Conservation (phyloP, 495 filamentous ascomycete species). For the Friedmanniomyces simplex region DNA sequence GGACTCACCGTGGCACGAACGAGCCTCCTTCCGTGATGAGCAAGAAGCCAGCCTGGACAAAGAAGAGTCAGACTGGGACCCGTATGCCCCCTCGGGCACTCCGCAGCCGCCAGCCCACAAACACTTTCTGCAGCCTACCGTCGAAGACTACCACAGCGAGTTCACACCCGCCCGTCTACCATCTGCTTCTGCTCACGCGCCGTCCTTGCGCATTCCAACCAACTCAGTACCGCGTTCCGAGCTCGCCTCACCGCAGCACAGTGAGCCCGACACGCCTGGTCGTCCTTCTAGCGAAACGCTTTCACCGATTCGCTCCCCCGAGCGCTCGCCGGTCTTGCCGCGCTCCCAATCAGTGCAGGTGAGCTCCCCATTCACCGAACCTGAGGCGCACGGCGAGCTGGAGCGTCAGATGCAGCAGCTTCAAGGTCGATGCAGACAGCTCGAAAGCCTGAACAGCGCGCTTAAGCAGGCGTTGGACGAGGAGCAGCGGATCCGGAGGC, state of each 20-base stretch:
- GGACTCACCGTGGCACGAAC: conserved; percentile 7
- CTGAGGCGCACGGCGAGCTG: neutral
- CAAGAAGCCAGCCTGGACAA: neutral
- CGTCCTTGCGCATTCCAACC: neutral
- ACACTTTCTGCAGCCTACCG: conserved; percentile 18
- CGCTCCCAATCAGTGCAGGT: neutral
- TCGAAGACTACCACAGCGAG: conserved; percentile 23
- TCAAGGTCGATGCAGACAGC: conserved; percentile 8
- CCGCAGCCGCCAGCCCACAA: conserved; percentile 13
- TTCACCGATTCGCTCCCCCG: conserved; percentile 11
- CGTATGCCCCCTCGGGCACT: conserved; percentile 9
- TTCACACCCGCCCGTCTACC: conserved; percentile 9
- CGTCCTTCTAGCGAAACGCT: conserved; percentile 13
- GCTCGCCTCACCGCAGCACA: neutral
- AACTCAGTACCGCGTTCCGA: neutral
- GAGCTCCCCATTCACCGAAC: conserved; percentile 10
- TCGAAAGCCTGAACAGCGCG: conserved; percentile 12
- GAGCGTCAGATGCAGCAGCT: conserved; percentile 7
- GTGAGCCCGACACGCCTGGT: neutral
- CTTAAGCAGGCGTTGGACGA: conserved; percentile 14
- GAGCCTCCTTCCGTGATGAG: neutral
- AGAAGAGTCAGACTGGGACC: conserved; percentile 15
- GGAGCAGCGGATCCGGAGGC: conserved; percentile 11
- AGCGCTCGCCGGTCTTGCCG: conserved; percentile 11
- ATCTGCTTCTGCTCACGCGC: neutral